phyloP scores from a whole-genome alignment of 108 stramenopile species.

The Tribonema minus region DNA sequence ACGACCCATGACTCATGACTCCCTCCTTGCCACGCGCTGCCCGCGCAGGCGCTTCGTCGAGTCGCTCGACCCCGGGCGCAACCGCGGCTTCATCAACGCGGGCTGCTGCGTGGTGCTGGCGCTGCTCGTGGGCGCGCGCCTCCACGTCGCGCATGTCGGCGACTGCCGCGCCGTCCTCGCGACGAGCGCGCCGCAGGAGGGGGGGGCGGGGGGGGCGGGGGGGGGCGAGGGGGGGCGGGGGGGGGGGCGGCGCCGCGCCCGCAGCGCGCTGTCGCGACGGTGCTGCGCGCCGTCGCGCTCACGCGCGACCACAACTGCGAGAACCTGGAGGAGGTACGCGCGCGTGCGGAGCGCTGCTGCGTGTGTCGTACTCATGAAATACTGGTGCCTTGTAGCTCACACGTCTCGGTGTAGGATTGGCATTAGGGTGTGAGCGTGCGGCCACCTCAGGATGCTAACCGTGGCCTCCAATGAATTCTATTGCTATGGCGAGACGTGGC shows the following conservation, averaged over 20 bases:
- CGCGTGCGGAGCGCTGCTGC: neutral
- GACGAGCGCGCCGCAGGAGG: slow-evolving; percentile 6
- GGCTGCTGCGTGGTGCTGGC: slow-evolving; percentile 52
- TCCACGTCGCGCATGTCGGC: slow-evolving; percentile 50
- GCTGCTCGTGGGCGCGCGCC: slow-evolving; percentile 24
- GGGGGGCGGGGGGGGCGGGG: neutral
- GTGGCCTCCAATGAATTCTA: too few species aligned
- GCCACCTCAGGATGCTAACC: too few species aligned
- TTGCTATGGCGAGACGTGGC: too few species aligned
- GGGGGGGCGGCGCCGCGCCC: neutral
- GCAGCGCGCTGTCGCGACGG: neutral
- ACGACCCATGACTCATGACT: too few species aligned
- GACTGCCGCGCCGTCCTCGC: slow-evolving; percentile 50
- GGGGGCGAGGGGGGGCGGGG: neutral
- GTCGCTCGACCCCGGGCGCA: slow-evolving; percentile 29
- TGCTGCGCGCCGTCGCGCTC: slow-evolving; percentile 22
- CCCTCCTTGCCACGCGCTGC: too few species aligned
- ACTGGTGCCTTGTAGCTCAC: too few species aligned
- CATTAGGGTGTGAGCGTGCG: too few species aligned
- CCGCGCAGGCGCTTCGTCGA: slow-evolving; percentile 11
- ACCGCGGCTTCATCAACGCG: slow-evolving; percentile 41
- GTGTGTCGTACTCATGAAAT: too few species aligned
- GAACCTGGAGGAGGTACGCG: slow-evolving; percentile 25
- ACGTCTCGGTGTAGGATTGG: too few species aligned
- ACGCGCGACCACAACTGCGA: slow-evolving; percentile 47